Percentiles rank a stretch among this genome's conserved stretches.
These are phyloP conservation scores for Catharanthus roseus DNA, from an alignment of 257 asterid genomes.

Conservation along the genomic window DNA sequence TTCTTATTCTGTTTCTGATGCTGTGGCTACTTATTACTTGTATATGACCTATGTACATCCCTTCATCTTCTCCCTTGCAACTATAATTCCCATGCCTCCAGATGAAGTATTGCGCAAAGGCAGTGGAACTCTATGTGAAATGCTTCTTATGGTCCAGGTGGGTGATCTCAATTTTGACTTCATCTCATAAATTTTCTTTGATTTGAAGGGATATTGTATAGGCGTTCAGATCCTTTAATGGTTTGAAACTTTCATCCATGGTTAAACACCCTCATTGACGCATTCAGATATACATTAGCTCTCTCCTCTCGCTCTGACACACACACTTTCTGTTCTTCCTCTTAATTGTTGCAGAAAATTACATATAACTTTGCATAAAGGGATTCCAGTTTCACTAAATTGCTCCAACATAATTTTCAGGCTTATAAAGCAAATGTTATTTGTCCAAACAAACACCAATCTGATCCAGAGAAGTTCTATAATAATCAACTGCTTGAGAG, in stretches of 20 bases:
- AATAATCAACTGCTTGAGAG: slow-evolving; percentile 81
- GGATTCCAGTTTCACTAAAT: slow-evolving; percentile 11
- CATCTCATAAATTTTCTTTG: not conserved
- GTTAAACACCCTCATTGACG: not conserved
- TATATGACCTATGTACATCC: slow-evolving; percentile 98
- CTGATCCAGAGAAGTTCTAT: slow-evolving; percentile 95
- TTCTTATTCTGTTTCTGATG: slow-evolving; percentile 99
- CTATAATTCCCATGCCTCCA: slow-evolving; percentile 98
- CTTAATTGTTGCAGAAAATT: not conserved
- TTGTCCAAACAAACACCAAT: slow-evolving; percentile 97
- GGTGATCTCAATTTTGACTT: slow-evolving; percentile 16
- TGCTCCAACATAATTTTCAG: slow-evolving; percentile 43
- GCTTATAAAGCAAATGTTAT: slow-evolving; percentile 91
- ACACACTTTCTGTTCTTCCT: not conserved
- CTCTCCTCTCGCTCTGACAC: slow-evolving; percentile 8
- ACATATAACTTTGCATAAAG: not conserved
- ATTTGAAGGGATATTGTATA: not conserved
- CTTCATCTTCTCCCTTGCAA: slow-evolving; percentile 94
- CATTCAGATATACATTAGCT: not conserved
- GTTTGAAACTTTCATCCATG: not conserved
- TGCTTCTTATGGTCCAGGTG: slow-evolving; percentile 99
- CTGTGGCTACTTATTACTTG: slow-evolving; percentile 95
- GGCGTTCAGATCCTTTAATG: not conserved
- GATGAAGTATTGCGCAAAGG: slow-evolving; percentile 98
- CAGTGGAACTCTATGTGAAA: slow-evolving; percentile 98